phyloP scores from a whole-genome alignment of 495 filamentous ascomycete species.

The Penicillium canariense region DNA sequence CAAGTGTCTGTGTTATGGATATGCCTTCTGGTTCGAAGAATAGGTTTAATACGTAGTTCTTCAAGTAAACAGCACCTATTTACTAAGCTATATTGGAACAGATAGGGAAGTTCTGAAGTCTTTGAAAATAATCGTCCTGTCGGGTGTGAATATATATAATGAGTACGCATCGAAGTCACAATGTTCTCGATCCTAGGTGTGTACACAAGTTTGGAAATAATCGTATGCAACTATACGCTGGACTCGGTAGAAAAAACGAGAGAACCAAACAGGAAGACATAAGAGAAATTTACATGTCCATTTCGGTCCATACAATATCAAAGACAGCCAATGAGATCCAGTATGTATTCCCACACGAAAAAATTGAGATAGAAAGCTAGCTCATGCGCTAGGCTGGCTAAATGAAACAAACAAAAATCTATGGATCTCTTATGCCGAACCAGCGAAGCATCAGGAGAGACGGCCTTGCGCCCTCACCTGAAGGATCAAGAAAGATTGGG shows the following conservation, averaged over 20 bases:
- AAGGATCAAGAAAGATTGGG: background rate
- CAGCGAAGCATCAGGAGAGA: background rate
- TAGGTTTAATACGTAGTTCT: too few relatives aligned
- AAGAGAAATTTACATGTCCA: background rate
- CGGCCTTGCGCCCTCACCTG: background rate
- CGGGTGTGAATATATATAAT: background rate
- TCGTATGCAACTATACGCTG: background rate
- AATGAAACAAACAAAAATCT: conserved; percentile 2
- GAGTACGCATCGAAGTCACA: background rate
- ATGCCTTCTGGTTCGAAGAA: too few relatives aligned
- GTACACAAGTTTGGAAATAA: background rate
- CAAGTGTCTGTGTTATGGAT: too few relatives aligned
- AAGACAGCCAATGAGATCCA: background rate
- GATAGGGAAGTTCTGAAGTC: too few relatives aligned
- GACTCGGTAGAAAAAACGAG: background rate
- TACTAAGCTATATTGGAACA: too few relatives aligned
- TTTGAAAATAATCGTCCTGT: too few relatives aligned
- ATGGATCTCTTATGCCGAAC: conserved; percentile 1
- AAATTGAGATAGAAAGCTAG: background rate
- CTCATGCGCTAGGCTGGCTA: background rate
- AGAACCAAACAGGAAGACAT: background rate
- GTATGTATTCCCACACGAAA: background rate
- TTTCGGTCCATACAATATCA: background rate
- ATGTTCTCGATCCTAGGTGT: background rate
- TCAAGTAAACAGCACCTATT: too few relatives aligned